Base-by-base conservation (phyloP, 768 basidiomycete genomes). In the Candolleomyces aberdarensis region DNA sequence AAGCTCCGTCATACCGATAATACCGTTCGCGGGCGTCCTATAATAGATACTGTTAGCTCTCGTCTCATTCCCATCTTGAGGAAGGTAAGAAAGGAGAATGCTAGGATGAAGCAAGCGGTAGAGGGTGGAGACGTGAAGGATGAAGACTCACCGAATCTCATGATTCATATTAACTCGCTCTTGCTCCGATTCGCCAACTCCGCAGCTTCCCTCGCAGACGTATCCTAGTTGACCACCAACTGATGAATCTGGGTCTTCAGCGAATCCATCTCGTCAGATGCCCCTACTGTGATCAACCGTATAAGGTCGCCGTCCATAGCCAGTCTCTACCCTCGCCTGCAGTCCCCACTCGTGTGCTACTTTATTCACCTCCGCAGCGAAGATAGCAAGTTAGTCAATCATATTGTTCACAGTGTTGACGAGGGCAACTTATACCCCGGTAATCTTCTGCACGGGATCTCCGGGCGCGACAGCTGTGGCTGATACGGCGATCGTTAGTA, bases 121-220 rank as follows among this genome's bases (percentile, higher is more conserved):
- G n/a, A n/a, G n/a, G n/a, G n/a, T n/a, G n/a, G n/a, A n/a, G n/a
- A n/a, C n/a, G n/a, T n/a, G n/a, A n/a, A n/a, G n/a, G n/a, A n/a
- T n/a, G 57, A 57, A 47, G 26, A 80, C 87, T 13, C 61, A 92
- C 93, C 95, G 80, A 70, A 96, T 96, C 77, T 96, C 94, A 71
- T 97, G 96, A 7, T 88, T 91, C 96, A 98, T 99, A 67, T 98
- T 98, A 98, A 98, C 77, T 99, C 97, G 47, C 89, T 92, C 82
- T 99, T 98, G 73, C 85, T 89, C 75, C 93, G 85, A 74, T 99
- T 98, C 19, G 97, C 97, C 70, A 96, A 74, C 75, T 99, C 97
- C 48, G 97, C 97, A 0, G 96, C 95, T 73, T 98, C 96, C 70
- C 96, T 85, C 7, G 97, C 97, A 22, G 92, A 91, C 1, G 95